phyloP scores from a whole-genome alignment of 2,329 filamentous ascomycete species.

The Periconia sp. region DNA sequence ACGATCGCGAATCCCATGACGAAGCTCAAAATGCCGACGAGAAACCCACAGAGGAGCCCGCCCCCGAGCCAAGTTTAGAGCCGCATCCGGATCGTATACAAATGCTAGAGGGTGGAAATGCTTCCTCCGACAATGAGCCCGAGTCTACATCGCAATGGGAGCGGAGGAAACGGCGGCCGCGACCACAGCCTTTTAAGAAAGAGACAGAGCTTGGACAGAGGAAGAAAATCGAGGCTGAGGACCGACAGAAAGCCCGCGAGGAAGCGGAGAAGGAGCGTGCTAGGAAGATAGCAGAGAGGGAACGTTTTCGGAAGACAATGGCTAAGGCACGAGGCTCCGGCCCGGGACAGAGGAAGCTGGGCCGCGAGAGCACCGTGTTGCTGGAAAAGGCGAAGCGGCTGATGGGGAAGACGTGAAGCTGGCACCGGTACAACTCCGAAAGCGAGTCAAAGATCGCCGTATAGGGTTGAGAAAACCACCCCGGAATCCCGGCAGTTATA shows the following conservation, averaged over 20 bases:
- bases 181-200: conserved; percentile 45
- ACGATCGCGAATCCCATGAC: conserved; percentile 28
- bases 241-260: conserved; percentile 59
- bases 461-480: too few relatives aligned
- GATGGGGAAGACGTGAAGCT: conserved; percentile 46
- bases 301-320: conserved; percentile 70
- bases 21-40: conserved; percentile 9
- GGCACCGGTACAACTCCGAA: too few relatives aligned
- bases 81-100: conserved; percentile 64
- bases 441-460: too few relatives aligned
- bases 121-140: conserved; percentile 3
- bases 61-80: conserved; percentile 47
- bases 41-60: conserved; percentile 24
- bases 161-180: conserved; percentile 28
- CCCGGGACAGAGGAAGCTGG: conserved; percentile 74
- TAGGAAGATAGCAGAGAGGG: conserved; percentile 61
- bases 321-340: conserved; percentile 62
- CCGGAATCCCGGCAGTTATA: too few relatives aligned
- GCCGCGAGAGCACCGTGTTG: conserved; percentile 75
- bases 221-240: conserved; percentile 65
- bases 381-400: conserved; percentile 77
- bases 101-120: conserved; percentile 50
- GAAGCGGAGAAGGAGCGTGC: conserved; percentile 64
- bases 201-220: conserved; percentile 52
- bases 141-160: conserved; percentile 17